phyloP scores from a whole-genome alignment of 2,329 filamentous ascomycete species.

The Fonsecaea monophora region DNA sequence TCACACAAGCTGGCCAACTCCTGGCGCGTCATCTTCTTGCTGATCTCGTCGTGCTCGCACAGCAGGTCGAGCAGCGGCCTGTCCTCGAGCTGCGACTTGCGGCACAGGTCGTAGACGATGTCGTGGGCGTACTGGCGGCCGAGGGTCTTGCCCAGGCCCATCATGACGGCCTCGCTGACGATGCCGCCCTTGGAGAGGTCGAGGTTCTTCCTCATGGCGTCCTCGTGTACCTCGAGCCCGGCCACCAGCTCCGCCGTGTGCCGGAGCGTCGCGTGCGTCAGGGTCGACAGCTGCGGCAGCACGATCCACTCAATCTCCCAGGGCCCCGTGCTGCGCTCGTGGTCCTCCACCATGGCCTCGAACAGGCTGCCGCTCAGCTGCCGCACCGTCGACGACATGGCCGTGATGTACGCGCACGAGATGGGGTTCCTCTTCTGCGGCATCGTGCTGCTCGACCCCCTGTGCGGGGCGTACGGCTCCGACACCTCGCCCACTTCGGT shows the following conservation, averaged over 20 bases:
- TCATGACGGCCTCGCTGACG: slow-evolving; percentile 66
- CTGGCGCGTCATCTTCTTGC: slow-evolving; percentile 52
- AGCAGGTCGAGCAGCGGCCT: slow-evolving; percentile 54
- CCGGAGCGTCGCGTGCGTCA: slow-evolving; percentile 59
- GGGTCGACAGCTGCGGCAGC: slow-evolving; percentile 61
- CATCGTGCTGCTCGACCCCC: slow-evolving; percentile 64
- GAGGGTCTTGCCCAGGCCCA: slow-evolving; percentile 60
- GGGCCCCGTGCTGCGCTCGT: slow-evolving; percentile 64
- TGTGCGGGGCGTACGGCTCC: slow-evolving; percentile 62
- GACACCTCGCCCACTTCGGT: slow-evolving; percentile 63
- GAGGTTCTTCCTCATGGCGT: slow-evolving; percentile 60
- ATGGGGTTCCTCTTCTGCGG: slow-evolving; percentile 67
- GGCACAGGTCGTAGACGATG: slow-evolving; percentile 63
- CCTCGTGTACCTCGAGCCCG: slow-evolving; percentile 59
- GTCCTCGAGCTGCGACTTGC: slow-evolving; percentile 54
- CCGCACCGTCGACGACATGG: slow-evolving; percentile 61
- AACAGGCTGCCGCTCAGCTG: slow-evolving; percentile 61
- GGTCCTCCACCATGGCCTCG: slow-evolving; percentile 65
- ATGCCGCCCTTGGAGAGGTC: slow-evolving; percentile 61
- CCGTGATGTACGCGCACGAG: slow-evolving; percentile 63
- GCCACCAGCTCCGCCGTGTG: slow-evolving; percentile 62
- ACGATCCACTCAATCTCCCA: slow-evolving; percentile 68
- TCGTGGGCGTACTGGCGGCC: slow-evolving; percentile 64
- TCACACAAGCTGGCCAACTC: slow-evolving; percentile 64
- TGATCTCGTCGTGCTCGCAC: slow-evolving; percentile 53